These are phyloP conservation scores for Remersonia thermophila DNA, from an alignment of 2,329 filamentous ascomycete species.

Conservation along the genomic window DNA sequence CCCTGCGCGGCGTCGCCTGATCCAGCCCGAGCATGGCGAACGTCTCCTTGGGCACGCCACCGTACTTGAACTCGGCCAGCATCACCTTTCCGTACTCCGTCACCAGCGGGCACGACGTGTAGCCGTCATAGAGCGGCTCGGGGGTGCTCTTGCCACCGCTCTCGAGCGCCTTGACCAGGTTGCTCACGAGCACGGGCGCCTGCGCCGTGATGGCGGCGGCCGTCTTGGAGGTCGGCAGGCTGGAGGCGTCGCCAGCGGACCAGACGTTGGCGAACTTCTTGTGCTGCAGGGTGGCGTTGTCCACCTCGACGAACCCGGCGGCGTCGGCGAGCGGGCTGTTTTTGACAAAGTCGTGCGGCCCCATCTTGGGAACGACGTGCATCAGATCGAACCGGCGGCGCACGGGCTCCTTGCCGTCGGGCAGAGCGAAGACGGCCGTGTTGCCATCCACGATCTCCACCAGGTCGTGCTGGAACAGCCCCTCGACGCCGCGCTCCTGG, in stretches of 20 bases:
- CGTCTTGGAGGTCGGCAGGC: conserved; percentile 41
- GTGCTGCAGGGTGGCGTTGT: conserved; percentile 39
- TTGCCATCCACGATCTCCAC: conserved; percentile 37
- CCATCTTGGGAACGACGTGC: conserved; percentile 48
- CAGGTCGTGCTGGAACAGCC: conserved; percentile 46
- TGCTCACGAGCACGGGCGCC: conserved; percentile 30
- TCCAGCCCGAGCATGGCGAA: conserved; percentile 24
- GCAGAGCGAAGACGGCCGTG: conserved; percentile 36
- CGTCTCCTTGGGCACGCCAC: conserved; percentile 33
- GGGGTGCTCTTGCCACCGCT: conserved; percentile 19
- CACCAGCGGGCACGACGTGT: conserved; percentile 33
- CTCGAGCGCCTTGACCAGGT: conserved; percentile 25
- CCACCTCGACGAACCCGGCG: conserved; percentile 45
- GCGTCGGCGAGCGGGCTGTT: conserved; percentile 41
- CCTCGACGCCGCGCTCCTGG: conserved; percentile 42
- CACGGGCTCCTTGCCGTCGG: conserved; percentile 30
- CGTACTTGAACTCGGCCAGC: conserved; percentile 37
- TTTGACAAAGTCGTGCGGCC: conserved; percentile 41
- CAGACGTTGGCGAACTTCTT: conserved; percentile 44
- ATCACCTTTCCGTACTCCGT: conserved; percentile 33
- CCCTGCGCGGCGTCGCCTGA: conserved; percentile 27
- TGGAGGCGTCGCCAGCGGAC: conserved; percentile 48
- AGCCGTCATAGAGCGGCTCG: conserved; percentile 29
- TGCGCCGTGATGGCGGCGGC: conserved; percentile 33
- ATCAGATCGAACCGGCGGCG: conserved; percentile 39